Percentiles rank a stretch among this genome's conserved stretches.
phyloP scores from a whole-genome alignment of 164 flowering plant species.

The Litsea cubeba region DNA sequence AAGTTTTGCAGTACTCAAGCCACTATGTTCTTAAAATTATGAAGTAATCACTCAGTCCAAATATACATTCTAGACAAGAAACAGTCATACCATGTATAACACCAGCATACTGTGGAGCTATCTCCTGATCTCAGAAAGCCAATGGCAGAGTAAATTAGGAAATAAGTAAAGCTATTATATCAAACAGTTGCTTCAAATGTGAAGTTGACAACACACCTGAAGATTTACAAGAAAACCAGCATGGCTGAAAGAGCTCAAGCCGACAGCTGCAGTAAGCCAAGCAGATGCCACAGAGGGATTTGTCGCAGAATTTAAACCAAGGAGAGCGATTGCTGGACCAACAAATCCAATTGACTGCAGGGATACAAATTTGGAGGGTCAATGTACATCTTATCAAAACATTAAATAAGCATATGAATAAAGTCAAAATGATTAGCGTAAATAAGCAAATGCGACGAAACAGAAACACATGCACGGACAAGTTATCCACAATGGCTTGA shows the following conservation, averaged over 20 bases:
- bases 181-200: neutral
- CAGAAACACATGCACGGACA: no score
- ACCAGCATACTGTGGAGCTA: conserved; percentile 90
- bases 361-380: neutral
- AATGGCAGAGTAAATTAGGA: conserved; percentile 1
- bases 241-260: conserved; percentile 87
- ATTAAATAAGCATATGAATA: neutral
- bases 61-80: neutral
- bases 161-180: neutral
- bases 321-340: conserved; percentile 77
- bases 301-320: conserved; percentile 63
- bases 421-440: neutral
- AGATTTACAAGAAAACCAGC: conserved; percentile 94
- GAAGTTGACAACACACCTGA: conserved; percentile 52
- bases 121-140: conserved; percentile 55
- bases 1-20: neutral
- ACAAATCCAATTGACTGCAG: conserved; percentile 88
- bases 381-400: neutral
- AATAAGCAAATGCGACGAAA: neutral
- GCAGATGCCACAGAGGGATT: conserved; percentile 70
- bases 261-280: conserved; percentile 90
- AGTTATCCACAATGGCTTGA: no score
- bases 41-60: neutral
- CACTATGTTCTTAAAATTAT: no score
- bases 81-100: conserved; percentile 67